phyloP scores from a whole-genome alignment of 2,329 filamentous ascomycete genomes.

The Fusarium paranaense region DNA sequence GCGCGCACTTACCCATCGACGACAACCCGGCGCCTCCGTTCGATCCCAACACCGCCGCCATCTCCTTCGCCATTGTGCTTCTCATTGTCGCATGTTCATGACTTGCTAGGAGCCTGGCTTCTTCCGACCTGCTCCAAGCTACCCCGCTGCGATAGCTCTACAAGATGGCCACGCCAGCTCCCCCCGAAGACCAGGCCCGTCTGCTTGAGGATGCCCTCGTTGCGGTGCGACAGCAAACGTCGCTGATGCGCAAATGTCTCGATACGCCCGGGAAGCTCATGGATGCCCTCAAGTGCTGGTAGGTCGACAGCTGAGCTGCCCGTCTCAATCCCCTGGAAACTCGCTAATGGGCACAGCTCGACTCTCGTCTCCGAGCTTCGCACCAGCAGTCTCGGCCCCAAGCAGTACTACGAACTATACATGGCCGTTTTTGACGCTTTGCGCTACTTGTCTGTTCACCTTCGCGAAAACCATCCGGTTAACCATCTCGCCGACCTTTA shows the following conservation, averaged over 20 bases:
- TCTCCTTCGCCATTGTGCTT: constrained; percentile 29
- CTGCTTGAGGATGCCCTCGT: constrained; percentile 97
- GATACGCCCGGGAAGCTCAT: constrained; percentile 98
- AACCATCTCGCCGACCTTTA: constrained; percentile 98
- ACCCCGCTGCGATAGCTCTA: constrained; percentile 47
- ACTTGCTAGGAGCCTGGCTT: constrained; percentile 40
- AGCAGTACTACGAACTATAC: constrained; percentile 99
- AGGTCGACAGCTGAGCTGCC: constrained; percentile 52
- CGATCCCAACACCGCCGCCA: constrained; percentile 23
- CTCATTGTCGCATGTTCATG: constrained; percentile 40
- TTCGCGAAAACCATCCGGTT: constrained; percentile 96
- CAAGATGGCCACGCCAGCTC: constrained; percentile 66
- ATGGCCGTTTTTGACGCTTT: constrained; percentile 99
- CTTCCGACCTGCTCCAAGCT: constrained; percentile 43
- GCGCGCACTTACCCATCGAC: constrained; percentile 42
- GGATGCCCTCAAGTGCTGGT: constrained; percentile 99
- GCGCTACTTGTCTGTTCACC: constrained; percentile 94
- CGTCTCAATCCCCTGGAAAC: constrained; percentile 21
- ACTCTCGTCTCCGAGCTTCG: constrained; percentile 98
- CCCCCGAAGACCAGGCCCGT: constrained; percentile 85
- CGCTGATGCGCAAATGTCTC: constrained; percentile 96
- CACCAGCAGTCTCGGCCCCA: constrained; percentile 96
- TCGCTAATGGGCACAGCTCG: constrained; percentile 69
- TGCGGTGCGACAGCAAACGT: constrained; percentile 96
- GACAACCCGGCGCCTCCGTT: constrained; percentile 33